Evolutionary conservation across 208 protist genomes (phyloP), one percentile per base, ranked within the genome.

Genomic region (Leishmania guyanensis): DNA sequence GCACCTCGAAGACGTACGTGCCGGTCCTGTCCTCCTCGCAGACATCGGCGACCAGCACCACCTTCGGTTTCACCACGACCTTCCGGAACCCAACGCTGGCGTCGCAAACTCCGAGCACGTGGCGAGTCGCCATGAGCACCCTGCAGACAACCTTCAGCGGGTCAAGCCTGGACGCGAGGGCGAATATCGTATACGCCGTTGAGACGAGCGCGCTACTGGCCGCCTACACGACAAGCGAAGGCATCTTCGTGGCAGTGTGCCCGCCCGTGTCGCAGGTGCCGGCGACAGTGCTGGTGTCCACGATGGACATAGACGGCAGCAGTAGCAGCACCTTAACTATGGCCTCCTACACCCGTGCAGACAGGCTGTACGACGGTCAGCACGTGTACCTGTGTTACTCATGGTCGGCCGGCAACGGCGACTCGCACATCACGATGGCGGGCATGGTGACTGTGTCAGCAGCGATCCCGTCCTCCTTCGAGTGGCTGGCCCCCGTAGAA

Each of bases 351-450:
- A 89, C 88, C 39, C 82, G 89, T 62, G 85, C 90, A 4, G 79
- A 94, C 75, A 74, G 14, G 26, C 81, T 95, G 54, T 74, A 83
- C 56, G 56, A 76, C 17, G 89, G 88, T 29, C 77, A 60, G 14
- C 66, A 80, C 20, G 86, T 96, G 46, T 89, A 95, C 86, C 81
- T 96, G 5, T 98, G 94, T 75, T 98, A 96, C 81, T 29, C 90
- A 17, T 96, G 94, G 92, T 83, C 75, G 5, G 60, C 80, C 56
- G 81, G 69, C 76, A 78, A 62, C 43, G 75, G 78, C 2, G 81
- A 78, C 68, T 69, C 82, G 50, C 89, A 90, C 68, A 79, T 91
- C 22, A 91, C 89, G 36, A 94, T 95, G 86, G 86, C 88, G 3
- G 92, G 93, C 68, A 81, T 74, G 60, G 50, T 91, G 33, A 85